Base-by-base conservation (phyloP, 2,329 filamentous ascomycete species). In the Herpotrichia juniperi region DNA sequence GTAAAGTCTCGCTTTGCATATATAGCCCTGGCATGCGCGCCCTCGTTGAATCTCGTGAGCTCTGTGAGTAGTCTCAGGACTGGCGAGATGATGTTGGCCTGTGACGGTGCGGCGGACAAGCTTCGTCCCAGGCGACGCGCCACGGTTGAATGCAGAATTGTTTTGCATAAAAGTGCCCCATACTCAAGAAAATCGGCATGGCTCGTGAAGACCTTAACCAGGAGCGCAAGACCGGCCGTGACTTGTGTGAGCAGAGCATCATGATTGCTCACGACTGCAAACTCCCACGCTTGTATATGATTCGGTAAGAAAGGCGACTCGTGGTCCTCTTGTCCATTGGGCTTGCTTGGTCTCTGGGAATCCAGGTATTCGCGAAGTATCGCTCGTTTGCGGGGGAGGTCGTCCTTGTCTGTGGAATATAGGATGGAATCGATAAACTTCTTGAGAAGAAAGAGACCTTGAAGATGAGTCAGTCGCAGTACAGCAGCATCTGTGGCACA, bases 61-160 rank as follows among this genome's bases (percentile, higher is more conserved):
- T 99, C 93, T 46, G 88, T 90, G 53, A 99, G 81, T 46, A 99
- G 78, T 50, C 93, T 87, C 52, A 99, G 77, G 21, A 90, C 93
- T 1, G 94, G 93, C 2, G 91, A 94, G 54, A 97, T 93, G 52
- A 97, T 79, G 72, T 90, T 91, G 32, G 92, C 91, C 68, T 96
- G 96, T 42, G 86, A 83, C 72, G 91, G 93, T 21, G 90, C 87
- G 0, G 90, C 86, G 3, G 90, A 88, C 16, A 97, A 76, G 53
- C 91, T 91, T 53, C 87, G 87, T 26, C 90, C 87, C 21, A 97
- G 77, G 2, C 96, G 83, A 62, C 93, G 91, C 57, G 93, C 80
- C 61, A 96, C 91, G 22, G 87, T 84, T 58, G 89, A 89, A 64
- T 92, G 89, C 24, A 99, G 77, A 35, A 97, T 77, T 14, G 90